Evolutionary conservation across 768 basidiomycete genomes (phyloP).

Genomic region (Rubroboletus pulcherrimus): DNA sequence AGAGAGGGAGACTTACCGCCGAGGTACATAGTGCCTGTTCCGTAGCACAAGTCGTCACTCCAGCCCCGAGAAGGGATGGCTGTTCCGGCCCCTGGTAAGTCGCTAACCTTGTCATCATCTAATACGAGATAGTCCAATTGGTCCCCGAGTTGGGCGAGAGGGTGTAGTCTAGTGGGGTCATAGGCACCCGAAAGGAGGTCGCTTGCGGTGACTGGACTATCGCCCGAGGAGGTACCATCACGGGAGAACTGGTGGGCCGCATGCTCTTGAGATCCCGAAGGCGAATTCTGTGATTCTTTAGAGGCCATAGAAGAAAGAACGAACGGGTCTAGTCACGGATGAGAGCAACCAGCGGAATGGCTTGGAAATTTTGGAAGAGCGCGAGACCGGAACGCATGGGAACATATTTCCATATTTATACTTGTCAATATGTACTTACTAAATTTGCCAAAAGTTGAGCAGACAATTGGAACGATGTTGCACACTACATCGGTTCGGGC

Average conservation of each 20-base stretch:
- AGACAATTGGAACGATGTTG: slow-evolving; percentile 31
- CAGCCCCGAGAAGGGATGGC: slow-evolving; percentile 95
- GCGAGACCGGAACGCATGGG: slow-evolving; percentile 19
- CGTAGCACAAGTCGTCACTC: slow-evolving; percentile 99
- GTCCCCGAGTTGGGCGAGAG: slow-evolving; percentile 87
- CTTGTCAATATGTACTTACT: slow-evolving; percentile 1
- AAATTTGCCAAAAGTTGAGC: slow-evolving; percentile 15
- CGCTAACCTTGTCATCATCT: slow-evolving; percentile 93
- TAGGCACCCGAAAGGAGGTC: slow-evolving; percentile 85
- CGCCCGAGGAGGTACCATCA: slow-evolving; percentile 38
- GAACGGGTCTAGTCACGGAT: slow-evolving; percentile 15
- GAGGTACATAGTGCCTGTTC: slow-evolving; percentile 98
- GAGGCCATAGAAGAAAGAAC: slow-evolving; percentile 28
- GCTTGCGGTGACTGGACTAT: slow-evolving; percentile 71
- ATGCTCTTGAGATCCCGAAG: slow-evolving; percentile 44
- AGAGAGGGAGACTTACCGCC: slow-evolving; percentile 75
- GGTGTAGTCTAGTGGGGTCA: slow-evolving; percentile 91
- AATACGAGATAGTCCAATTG: slow-evolving; percentile 93
- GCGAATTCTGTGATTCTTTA: slow-evolving; percentile 18
- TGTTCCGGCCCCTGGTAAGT: slow-evolving; percentile 84
- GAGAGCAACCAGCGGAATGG: slow-evolving; percentile 16
- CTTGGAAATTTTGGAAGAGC: slow-evolving; percentile 29
- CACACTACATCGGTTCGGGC: slow-evolving; percentile 16
- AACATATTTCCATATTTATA: slow-evolving; percentile 11
- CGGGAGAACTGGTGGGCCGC: slow-evolving; percentile 45